Evolutionary conservation across 2,329 filamentous ascomycete genomes (phyloP), one percentile per base, ranked within the genome.

Genomic region (Fusarium siculi): DNA sequence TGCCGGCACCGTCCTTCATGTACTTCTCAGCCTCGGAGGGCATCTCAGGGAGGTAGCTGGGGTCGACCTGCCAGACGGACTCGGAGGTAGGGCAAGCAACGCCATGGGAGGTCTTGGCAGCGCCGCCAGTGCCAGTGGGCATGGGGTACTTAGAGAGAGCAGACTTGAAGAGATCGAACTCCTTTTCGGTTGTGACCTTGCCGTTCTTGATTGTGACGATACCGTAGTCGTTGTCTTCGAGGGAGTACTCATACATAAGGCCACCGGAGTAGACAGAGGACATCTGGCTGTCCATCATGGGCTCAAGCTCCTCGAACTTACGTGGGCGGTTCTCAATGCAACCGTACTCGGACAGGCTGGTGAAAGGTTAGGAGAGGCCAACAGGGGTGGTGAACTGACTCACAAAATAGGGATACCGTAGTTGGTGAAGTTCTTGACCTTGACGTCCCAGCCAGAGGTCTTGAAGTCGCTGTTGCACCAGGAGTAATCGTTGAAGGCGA

Each of bases 231-330:
- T 91, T 94, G 69, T 87, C 87, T 83, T 97, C 94, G 79, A 93
- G 85, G 15, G 93, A 92, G 87, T 97, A 99, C 84, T 98, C 95
- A 85, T 98, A 99, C 82, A 98, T 93, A 43, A 99, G 89, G 82
- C 96, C 96, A 78, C 96, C 96, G 44, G 95, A 98, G 89, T 97
- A 98, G 78, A 98, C 95, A 23, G 82, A 77, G 12, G 92, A 95
- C 96, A 98, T 98, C 68, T 97, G 82, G 25, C 83, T 84, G 83
- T 86, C 89, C 92, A 98, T 98, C 65, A 99, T 87, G 50, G 95
- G 87, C 53, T 83, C 83, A 58, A 98, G 84, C 85, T 98, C 96
- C 67, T 90, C 87, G 79, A 97, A 99, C 79, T 92, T 86, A 77
- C 96, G 95, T 52, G 81, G 81, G 68, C 86, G 89, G 87, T 93